Evolutionary conservation across 805 yeast genomes (phyloP), one percentile per base, ranked within the genome.

Genomic region (Lipomyces starkeyi): DNA sequence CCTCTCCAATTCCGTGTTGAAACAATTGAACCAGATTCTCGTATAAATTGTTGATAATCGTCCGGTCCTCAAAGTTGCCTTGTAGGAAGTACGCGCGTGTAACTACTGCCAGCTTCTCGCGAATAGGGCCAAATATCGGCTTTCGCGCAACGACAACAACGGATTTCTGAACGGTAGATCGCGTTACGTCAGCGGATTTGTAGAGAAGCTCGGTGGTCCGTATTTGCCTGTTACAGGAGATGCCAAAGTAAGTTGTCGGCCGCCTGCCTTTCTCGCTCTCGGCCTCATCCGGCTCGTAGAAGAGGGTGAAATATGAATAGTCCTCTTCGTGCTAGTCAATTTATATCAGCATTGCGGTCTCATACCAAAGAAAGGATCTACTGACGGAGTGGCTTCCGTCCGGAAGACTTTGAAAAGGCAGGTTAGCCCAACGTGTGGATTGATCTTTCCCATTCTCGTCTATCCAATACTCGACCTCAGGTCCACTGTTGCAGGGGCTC

Each of bases 351-450:
- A 22, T 54, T 49, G 40, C 14, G 17, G 17, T 13, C 17, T 13
- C 11, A 14, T 43, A 29, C 22, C 20, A 43, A 43, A 22, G 55
- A 13, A 29, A 13, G n/a, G 55, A 35, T 11, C 13, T 37, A 43
- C 64, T 11, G 55, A 71, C 74, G 27, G 93, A 83, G 77, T 95
- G 99, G 1, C 96, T 89, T 3, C 98, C 98, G 79, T 95, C 99
- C 0, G 99, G 98, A 27, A 95, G 80, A 1, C 97, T 97, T 76
- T 93, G 98, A 76, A 95, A 95, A 2, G 99, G 96, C 55, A 95
- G 79, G 74, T 89, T 87, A 11, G 95, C 93, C 93, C 97, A 95
- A 22, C 90, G 79, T 2, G 79, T 74, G 0, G 83, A 75, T 55
- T 80, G 78, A 27, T 79, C 79, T 3, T 40, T 40, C 37, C 79